Conservation (phyloP, 306 rosid species). For the Begonia fuchsioides region DNA sequence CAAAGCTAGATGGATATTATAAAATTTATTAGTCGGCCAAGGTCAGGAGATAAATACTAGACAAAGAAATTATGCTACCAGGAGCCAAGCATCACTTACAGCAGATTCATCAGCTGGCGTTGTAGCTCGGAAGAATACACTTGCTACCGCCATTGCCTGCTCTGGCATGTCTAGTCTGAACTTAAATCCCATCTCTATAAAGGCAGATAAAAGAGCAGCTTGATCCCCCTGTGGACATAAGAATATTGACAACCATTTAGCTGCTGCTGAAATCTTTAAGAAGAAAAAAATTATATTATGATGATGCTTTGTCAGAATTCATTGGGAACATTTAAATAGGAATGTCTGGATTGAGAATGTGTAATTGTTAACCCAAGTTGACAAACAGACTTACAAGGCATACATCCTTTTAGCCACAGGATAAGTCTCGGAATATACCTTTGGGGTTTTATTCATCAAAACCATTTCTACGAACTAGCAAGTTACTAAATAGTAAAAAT, state of each 20-base stretch:
- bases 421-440: no score
- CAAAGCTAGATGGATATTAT: not conserved
- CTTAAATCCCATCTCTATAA: slow-evolving; percentile 96
- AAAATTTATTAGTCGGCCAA: not conserved
- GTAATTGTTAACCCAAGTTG: no score
- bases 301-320: no score
- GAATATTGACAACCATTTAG: slow-evolving; percentile 11
- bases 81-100: slow-evolving; percentile 29
- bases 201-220: slow-evolving; percentile 87
- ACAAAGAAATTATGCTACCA: slow-evolving; percentile 7
- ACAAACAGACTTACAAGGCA: no score
- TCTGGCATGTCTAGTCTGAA: slow-evolving; percentile 87
- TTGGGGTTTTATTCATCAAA: no score
- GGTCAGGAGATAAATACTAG: slow-evolving; percentile 4
- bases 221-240: slow-evolving; percentile 71
- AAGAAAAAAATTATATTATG: no score
- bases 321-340: no score
- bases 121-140: slow-evolving; percentile 65
- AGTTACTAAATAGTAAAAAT: no score
- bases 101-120: slow-evolving; percentile 57
- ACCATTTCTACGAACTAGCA: no score
- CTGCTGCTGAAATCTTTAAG: no score
- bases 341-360: no score
- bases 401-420: no score
- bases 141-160: slow-evolving; percentile 81